phyloP scores from a whole-genome alignment of 1,284 basidiomycete genomes.

The Moniliella sp. region DNA sequence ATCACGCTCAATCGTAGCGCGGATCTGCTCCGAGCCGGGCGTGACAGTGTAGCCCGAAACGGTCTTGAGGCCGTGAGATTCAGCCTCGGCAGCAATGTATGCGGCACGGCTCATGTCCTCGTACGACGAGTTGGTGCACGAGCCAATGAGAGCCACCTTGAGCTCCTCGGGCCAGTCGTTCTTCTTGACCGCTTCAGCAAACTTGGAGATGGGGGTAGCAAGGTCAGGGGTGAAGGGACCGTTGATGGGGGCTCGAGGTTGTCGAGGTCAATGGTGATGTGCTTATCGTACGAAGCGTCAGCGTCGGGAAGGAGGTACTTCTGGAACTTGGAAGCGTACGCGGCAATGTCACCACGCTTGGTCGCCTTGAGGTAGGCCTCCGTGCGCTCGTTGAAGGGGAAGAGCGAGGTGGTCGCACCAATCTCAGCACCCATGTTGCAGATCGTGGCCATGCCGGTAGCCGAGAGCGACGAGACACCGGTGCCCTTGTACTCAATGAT shows the following conservation, averaged over 20 bases:
- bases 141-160: constrained; percentile 90
- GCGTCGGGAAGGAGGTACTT: constrained; percentile 80
- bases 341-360: constrained; percentile 64
- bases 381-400: constrained; percentile 97
- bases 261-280: constrained; percentile 79
- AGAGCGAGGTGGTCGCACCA: constrained; percentile 89
- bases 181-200: constrained; percentile 71
- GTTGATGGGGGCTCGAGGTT: constrained; percentile 96
- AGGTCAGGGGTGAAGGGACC: constrained; percentile 55
- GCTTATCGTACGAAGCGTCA: constrained; percentile 76
- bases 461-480: constrained; percentile 83
- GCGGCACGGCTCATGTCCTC: constrained; percentile 98
- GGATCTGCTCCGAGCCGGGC: constrained; percentile 90
- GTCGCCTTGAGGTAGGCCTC: constrained; percentile 76
- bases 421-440: constrained; percentile 99
- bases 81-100: constrained; percentile 71
- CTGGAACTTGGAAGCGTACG: constrained; percentile 69
- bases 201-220: constrained; percentile 56
- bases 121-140: constrained; percentile 99
- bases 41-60: constrained; percentile 94
- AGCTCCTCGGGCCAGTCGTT: constrained; percentile 91
- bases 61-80: constrained; percentile 60
- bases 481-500: constrained; percentile 35
- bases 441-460: constrained; percentile 97
- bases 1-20: constrained; percentile 88